A percentile compares a stretch with the other conserved stretches of the same genome.
Conservation (phyloP, 768 basidiomycete genomes). For the Phylloporus arenicola region DNA sequence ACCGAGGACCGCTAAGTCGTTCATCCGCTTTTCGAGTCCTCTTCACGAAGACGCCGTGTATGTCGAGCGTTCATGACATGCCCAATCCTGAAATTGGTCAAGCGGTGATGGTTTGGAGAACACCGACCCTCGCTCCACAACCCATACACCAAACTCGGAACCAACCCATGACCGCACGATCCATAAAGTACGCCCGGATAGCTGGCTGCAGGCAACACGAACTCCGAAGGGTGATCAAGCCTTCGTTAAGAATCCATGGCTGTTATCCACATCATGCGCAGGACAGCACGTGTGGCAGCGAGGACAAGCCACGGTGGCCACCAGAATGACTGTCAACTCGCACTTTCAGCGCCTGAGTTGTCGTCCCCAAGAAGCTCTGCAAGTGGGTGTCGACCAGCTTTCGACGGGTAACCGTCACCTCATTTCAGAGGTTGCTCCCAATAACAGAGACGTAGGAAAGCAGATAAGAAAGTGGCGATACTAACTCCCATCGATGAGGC, state of each 20-base stretch:
- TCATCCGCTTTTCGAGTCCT: slow-evolving; percentile 22
- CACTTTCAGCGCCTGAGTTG: slow-evolving; percentile 24
- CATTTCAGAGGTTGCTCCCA: slow-evolving; percentile 14
- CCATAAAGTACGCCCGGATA: slow-evolving; percentile 23
- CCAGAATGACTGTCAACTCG: slow-evolving; percentile 26
- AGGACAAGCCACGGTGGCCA: slow-evolving; percentile 30
- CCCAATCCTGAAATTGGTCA: slow-evolving; percentile 32
- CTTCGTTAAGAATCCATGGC: slow-evolving; percentile 20
- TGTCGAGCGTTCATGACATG: slow-evolving; percentile 24
- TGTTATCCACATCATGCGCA: slow-evolving; percentile 20
- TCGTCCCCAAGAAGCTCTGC: slow-evolving; percentile 20
- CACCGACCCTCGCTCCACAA: slow-evolving; percentile 24
- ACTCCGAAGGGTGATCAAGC: slow-evolving; percentile 28
- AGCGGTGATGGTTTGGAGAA: slow-evolving; percentile 31
- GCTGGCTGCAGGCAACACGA: slow-evolving; percentile 23
- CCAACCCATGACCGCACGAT: slow-evolving; percentile 31
- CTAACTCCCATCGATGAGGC: slow-evolving; percentile 99
- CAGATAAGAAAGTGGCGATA: slow-evolving; percentile 54
- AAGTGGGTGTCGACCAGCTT: slow-evolving; percentile 20
- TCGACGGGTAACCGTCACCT: slow-evolving; percentile 18
- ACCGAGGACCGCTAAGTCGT: slow-evolving; percentile 23
- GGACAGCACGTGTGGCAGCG: slow-evolving; percentile 16
- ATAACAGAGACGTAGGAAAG: slow-evolving; percentile 28
- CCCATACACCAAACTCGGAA: slow-evolving; percentile 29
- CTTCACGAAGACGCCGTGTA: slow-evolving; percentile 16